Evolutionary conservation across 345 rosid genomes (phyloP), one percentile per base, ranked within the genome.

Genomic region (Eucalyptus curtisii): DNA sequence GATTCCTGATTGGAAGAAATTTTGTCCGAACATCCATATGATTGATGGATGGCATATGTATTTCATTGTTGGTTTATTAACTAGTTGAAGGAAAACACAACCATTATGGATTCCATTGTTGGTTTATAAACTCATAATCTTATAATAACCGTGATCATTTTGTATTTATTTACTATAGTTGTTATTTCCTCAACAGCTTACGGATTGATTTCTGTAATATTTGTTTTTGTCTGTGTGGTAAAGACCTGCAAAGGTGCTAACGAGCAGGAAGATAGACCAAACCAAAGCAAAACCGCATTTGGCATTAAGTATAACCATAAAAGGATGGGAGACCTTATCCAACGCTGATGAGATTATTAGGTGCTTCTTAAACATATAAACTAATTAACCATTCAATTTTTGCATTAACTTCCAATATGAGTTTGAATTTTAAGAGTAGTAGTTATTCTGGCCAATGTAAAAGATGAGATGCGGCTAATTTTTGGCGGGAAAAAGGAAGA

Each of bases 401-500:
- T 76, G 76, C 47, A 12, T 40, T 76, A 76, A 0, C 5, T 76
- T 76, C 47, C 27, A 0, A 40, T 76, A 3, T 76, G 44, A 37
- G 47, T 4, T 76, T 42, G 82, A 6, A 76, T 76, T 10, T 20
- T 37, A 19, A 20, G 42, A 22, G 7, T 6, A 30, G 30, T 20
- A 12, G 30, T 76, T 76, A 76, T 40, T 76, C 9, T 40, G 0
- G 47, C 15, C 3, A 47, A 42, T 37, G 82, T 14, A 0, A 76
- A 22, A 7, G 47, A 76, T 40, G 82, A 20, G 82, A 37, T 37
- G 82, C 27, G 14, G 13, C 81, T 10, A 71, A 3, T 71, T 71
- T 31, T 68, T 33, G 22, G 13, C 0, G 2, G 7, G 7, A 33
- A 37, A 20, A 71, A 37, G 45, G 14, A 37, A 0, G 4, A 37